Base-by-base conservation (phyloP, 495 filamentous ascomycete genomes). In the Neurospora sp. region DNA sequence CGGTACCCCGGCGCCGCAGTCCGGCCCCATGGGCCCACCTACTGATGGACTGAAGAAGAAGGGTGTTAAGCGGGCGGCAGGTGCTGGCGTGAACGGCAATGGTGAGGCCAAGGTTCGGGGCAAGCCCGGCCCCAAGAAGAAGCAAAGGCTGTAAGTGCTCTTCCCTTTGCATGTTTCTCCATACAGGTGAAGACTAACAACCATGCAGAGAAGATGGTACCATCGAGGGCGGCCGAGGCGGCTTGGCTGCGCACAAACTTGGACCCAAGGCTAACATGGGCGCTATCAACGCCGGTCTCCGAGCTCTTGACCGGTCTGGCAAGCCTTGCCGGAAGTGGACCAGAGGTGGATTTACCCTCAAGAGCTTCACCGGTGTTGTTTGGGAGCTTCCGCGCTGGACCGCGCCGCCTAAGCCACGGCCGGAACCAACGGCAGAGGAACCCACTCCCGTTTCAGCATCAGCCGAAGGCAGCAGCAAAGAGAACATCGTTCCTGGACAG, bases 221-320 rank as follows among this genome's bases (percentile, higher is more conserved):
- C 39, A 81, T 86, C 74, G 90, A 91, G 69, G 75, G 78, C 70
- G 81, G 84, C 69, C 79, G 83, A 36, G 86, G 84, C 72, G 74
- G 75, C 42, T 75, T 81, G 21, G 79, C 78, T 66, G 77, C 79
- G 54, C 92, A 93, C 78, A 96, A 96, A 80, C 91, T 98, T 28
- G 95, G 95, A 13, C 96, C 96, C 70, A 99, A 98, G 83, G 95
- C 96, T 59, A 99, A 98, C 82, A 93, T 96, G 77, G 96, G 96
- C 72, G 95, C 95, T 72, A 99, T 99, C 85, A 99, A 99, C 79
- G 96, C 96, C 70, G 92, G 93, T 71, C 90, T 99, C 39, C 92
- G 96, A 70, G 96, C 96, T 5, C 89, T 99, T 59, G 96, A 99
- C 81, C 91, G 95, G 45, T 91, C 90, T 1, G 93, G 94, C 69